Evolutionary conservation across 495 filamentous ascomycete genomes (phyloP), one percentile per base, ranked within the genome.

Genomic region (Haplographium delicatum): DNA sequence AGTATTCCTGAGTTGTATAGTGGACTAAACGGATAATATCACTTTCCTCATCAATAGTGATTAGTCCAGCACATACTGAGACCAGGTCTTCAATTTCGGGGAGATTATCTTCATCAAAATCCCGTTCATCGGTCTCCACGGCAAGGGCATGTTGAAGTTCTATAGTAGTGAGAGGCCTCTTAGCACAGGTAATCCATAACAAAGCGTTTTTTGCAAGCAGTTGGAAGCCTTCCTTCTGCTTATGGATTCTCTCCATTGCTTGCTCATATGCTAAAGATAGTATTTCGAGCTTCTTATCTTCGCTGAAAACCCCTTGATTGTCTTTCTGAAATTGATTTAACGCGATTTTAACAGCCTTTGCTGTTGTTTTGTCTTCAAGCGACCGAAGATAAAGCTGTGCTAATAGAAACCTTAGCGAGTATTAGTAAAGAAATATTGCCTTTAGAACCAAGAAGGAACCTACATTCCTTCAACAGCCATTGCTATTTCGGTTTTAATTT

Each of bases 1-100:
- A 72, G 57, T 76, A 83, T 37, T 73, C 68, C 49, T 79, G 70
- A 0, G 74, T 66, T 4, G 79, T 80, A 48, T 76, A 79, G 58
- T 82, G 81, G 5, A 79, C 72, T 18, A 83, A 62, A 11, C 74
- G 72, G 27, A 81, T 64, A 37, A 74, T 65, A 8, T 53, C 30
- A 42, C 68, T 80, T 16, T 70, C 65, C 18, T 68, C 33, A 41
- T 82, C 73, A 4, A 78, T 46, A 2, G 65, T 74, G 4, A 81
- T 70, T 15, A 85, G 62, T 4, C 80, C 79, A 39, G 71, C 72
- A 51, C 79, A 83, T 15, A 73, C 66, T 25, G 50, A 53, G 28
- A 51, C 47, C 13, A 70, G 62, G 7, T 68, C 54, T 45, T 54
- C 63, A 6, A 63, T 54, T 11, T 68, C 62, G 3, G 53, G 33